phyloP scores from a whole-genome alignment of 805 yeast genomes.

The Wickerhamiella hasegawae region DNA sequence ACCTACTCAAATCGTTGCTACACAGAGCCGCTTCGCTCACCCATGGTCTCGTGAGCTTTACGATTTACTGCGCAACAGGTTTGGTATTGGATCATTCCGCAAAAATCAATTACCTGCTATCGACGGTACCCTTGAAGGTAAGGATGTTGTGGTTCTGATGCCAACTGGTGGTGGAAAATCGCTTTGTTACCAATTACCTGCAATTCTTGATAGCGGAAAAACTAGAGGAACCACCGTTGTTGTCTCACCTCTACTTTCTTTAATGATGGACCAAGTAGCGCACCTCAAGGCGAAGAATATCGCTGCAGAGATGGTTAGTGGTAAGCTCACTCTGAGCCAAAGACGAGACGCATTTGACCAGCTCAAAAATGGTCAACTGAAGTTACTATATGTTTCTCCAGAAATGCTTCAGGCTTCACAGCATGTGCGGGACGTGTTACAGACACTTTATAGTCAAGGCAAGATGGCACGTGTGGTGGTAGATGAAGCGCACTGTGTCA shows the following conservation, averaged over 20 bases:
- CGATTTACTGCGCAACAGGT: constrained; percentile 37
- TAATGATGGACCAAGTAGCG: constrained; percentile 94
- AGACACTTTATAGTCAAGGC: constrained; percentile 35
- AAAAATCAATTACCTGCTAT: constrained; percentile 79
- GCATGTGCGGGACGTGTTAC: constrained; percentile 49
- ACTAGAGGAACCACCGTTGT: constrained; percentile 82
- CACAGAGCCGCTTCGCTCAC: not conserved
- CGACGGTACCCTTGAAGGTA: constrained; percentile 54
- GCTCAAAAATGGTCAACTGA: constrained; percentile 50
- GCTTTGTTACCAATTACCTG: constrained; percentile 87
- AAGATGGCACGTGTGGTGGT: constrained; percentile 74
- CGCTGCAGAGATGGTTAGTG: constrained; percentile 76
- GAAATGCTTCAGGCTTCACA: constrained; percentile 77
- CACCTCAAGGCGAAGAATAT: constrained; percentile 55
- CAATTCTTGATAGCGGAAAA: constrained; percentile 56
- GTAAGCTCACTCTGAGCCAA: constrained; percentile 51
- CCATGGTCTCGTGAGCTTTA: constrained; percentile 61
- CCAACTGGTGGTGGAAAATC: constrained; percentile 99
- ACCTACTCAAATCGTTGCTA: not conserved
- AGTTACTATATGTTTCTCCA: constrained; percentile 77
- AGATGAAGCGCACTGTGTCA: constrained; percentile 97
- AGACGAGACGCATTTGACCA: constrained; percentile 43
- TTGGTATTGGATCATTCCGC: constrained; percentile 54
- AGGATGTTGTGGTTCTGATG: constrained; percentile 88
- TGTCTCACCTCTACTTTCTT: constrained; percentile 82